Evolutionary conservation across 2,329 filamentous ascomycete species (phyloP).

Genomic region (Bisporella sp.): DNA sequence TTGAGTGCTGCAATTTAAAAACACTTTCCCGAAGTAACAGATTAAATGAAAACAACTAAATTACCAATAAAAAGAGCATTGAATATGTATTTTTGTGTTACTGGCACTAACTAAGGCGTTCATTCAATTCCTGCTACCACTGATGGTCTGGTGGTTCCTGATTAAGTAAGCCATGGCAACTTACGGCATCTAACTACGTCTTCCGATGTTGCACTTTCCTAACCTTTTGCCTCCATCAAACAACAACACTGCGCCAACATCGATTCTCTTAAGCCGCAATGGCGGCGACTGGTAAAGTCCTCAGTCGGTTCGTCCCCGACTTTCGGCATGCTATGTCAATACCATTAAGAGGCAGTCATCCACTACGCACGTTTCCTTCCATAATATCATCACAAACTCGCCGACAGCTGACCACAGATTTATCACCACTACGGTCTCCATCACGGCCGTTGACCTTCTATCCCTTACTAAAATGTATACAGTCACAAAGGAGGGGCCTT

Average conservation of each 20-base stretch:
- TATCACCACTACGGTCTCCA: background rate
- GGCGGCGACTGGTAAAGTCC: background rate
- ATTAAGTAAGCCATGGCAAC: background rate
- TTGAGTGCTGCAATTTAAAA: too few species aligned
- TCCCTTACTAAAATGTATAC: background rate
- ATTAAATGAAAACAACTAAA: too few species aligned
- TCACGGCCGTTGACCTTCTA: constrained; percentile 1
- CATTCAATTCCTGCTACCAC: background rate
- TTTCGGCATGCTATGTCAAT: background rate
- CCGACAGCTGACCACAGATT: background rate
- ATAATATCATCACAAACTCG: background rate
- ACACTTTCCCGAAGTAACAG: too few species aligned
- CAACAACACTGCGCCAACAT: background rate
- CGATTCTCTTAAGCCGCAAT: background rate
- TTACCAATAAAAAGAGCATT: too few species aligned
- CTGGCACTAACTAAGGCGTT: background rate
- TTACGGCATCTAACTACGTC: too few species aligned
- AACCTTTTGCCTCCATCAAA: background rate
- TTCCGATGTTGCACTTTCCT: background rate
- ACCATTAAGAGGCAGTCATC: background rate
- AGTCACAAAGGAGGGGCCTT: constrained; percentile 18
- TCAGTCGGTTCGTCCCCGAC: background rate
- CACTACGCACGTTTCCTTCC: background rate
- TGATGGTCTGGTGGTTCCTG: background rate
- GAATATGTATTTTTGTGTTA: background rate